Conservation (phyloP, 2,329 filamentous ascomycete genomes). For the Pseudocercospora crystallina region DNA sequence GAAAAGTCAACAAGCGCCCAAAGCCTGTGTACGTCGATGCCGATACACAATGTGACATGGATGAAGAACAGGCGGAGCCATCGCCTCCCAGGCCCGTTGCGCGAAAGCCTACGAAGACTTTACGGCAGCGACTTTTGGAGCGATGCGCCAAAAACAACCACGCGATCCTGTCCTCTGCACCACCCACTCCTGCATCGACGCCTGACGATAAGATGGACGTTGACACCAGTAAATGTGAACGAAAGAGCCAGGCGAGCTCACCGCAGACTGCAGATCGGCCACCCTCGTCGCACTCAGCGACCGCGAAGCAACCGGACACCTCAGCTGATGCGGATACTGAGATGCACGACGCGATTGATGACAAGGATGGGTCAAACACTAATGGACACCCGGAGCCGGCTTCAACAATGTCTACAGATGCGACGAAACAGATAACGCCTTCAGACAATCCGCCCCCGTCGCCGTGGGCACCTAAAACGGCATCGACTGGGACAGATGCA, state of each 20-base stretch:
- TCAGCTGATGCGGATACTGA: slow-evolving; percentile 15
- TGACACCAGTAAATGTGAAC: slow-evolving; percentile 10
- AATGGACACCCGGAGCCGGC: neutral
- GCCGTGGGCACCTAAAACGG: slow-evolving; percentile 7
- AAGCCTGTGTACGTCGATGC: slow-evolving; percentile 33
- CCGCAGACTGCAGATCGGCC: slow-evolving; percentile 2
- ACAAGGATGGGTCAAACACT: neutral
- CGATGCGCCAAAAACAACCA: slow-evolving; percentile 35
- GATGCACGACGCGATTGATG: slow-evolving; percentile 22
- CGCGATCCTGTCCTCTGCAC: slow-evolving; percentile 9
- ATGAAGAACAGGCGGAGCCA: slow-evolving; percentile 30
- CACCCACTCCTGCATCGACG: slow-evolving; percentile 2
- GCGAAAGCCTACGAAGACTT: slow-evolving; percentile 29
- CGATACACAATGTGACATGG: slow-evolving; percentile 36
- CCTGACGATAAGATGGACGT: slow-evolving; percentile 22
- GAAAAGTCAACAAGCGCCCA: slow-evolving; percentile 21
- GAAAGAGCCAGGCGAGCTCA: slow-evolving; percentile 1
- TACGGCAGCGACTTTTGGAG: slow-evolving; percentile 34
- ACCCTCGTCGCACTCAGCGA: neutral
- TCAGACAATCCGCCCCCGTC: slow-evolving; percentile 12
- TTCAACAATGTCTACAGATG: neutral
- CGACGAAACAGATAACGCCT: slow-evolving; percentile 1
- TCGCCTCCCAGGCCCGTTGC: slow-evolving; percentile 20
- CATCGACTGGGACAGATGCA: slow-evolving; percentile 11
- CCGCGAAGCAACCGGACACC: slow-evolving; percentile 2